Conservation (phyloP, 306 rosid species). For the Purshia tridentata region DNA sequence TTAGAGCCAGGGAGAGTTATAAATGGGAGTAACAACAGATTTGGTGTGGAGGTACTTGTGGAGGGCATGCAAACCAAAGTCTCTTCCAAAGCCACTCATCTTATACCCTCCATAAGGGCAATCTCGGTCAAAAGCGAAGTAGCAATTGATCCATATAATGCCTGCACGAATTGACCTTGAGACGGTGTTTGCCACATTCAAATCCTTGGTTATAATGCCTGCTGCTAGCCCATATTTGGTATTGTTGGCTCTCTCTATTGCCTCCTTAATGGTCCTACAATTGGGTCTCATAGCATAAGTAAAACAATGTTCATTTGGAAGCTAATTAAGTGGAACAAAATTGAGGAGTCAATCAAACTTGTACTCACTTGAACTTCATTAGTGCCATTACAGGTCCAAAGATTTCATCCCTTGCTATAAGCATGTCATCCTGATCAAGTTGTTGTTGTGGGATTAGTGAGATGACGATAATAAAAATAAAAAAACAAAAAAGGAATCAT, state of each 20-base stretch:
- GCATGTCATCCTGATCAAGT: conserved; percentile 62
- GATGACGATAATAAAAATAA: background rate
- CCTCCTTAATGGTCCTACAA: conserved; percentile 74
- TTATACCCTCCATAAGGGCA: conserved; percentile 83
- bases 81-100: conserved; percentile 89
- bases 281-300: background rate
- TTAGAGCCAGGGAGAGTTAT: conserved; percentile 72
- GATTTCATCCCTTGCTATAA: conserved; percentile 67
- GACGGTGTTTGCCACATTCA: conserved; percentile 72
- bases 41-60: conserved; percentile 71
- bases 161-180: conserved; percentile 88
- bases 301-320: background rate
- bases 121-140: conserved; percentile 54
- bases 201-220: conserved; percentile 66
- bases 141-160: conserved; percentile 76
- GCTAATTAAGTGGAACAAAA: background rate
- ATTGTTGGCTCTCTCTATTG: conserved; percentile 64
- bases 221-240: conserved; percentile 79
- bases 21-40: conserved; percentile 73
- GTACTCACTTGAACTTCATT: conserved; percentile 74
- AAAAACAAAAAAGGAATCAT: too few relatives aligned
- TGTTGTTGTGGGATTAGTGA: background rate
- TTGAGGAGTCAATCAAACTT: background rate
- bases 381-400: conserved; percentile 79
- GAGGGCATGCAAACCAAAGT: conserved; percentile 55